Conservation (phyloP, 2,329 filamentous ascomycete genomes). For the Ramularia collo-cygni region DNA sequence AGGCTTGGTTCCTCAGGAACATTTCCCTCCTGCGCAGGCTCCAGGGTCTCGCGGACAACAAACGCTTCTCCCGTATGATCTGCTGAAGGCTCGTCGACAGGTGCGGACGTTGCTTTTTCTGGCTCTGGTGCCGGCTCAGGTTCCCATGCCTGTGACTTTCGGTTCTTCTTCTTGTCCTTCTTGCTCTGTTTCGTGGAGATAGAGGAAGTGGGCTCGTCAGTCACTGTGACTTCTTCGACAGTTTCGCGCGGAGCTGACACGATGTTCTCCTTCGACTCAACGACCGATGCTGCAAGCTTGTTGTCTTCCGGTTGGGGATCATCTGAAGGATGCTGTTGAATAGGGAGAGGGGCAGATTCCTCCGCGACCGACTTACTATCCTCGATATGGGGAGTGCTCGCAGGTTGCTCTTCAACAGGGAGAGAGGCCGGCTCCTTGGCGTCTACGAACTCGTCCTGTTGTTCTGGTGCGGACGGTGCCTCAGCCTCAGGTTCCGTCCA, state of each 20-base stretch:
- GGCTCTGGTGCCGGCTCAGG: conserved; percentile 6
- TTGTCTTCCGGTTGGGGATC: too few species aligned
- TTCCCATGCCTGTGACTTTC: conserved; percentile 5
- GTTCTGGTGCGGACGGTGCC: background rate
- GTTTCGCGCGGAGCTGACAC: conserved; percentile 16
- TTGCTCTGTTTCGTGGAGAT: conserved; percentile 15
- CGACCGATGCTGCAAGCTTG: too few species aligned
- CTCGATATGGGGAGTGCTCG: too few species aligned
- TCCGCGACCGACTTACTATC: too few species aligned
- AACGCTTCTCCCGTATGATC: background rate
- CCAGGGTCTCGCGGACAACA: background rate
- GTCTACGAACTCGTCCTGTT: conserved; percentile 1
- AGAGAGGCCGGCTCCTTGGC: background rate
- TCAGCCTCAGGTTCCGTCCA: conserved; percentile 9
- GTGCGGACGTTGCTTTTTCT: background rate
- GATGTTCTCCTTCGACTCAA: too few species aligned
- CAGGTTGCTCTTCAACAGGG: too few species aligned
- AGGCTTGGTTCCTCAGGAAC: background rate
- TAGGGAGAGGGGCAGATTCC: too few species aligned
- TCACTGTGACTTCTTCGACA: conserved; percentile 27
- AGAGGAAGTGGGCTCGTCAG: conserved; percentile 4
- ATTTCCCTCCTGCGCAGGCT: background rate
- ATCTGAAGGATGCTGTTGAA: too few species aligned
- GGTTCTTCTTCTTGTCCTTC: conserved; percentile 29
- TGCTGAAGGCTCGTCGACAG: too few species aligned